Evolutionary conservation across 164 flowering plant genomes (phyloP), one percentile per base, ranked within the genome.

Genomic region (Platanus orientalis): DNA sequence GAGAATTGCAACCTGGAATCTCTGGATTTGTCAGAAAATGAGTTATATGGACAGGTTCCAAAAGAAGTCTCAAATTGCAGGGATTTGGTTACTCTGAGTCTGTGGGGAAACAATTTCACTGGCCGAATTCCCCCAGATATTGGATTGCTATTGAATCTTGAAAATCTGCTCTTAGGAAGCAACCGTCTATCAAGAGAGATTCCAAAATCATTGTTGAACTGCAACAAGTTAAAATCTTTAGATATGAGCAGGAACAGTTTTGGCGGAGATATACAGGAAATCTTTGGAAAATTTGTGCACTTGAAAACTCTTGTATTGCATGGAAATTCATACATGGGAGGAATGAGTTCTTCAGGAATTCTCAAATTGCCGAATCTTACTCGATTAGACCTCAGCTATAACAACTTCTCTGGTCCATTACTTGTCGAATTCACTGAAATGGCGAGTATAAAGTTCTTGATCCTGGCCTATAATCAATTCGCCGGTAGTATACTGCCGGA

Each of bases 311-410:
- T 92, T 20, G 66, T 86, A 0, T 51, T 90, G 53, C 90, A 88
- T 50, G 77, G 73, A 6, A 92, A 92, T 72, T 71, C 66, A 1
- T 92, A 83, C 69, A 75, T 79, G 3, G 91, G 87, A 6, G 98
- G 98, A 3, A 50, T 92, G 34, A 7, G 63, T 25, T 57, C 84
- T 6, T 88, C 96, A 0, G 88, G 92, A 14, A 76, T 92, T 75
- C 86, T 90, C 32, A 63, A 53, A 0, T 64, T 88, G 30, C 80
- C 81, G 0, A 81, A 80, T 27, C 24, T 90, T 56, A 44, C 53
- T 0, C 63, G 92, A 49, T 53, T 92, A n/a, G 98, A 92, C 69
- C 81, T 92, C 47, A 92, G 98, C 73, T 78, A 23, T 80, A 92
- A 92, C 73, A 77, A 76, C 25, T 85, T 92, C 60, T 54, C 89